Conservation (phyloP, 192 early-diverging fungal genomes). For the Rhizoclosmatium sp. region DNA sequence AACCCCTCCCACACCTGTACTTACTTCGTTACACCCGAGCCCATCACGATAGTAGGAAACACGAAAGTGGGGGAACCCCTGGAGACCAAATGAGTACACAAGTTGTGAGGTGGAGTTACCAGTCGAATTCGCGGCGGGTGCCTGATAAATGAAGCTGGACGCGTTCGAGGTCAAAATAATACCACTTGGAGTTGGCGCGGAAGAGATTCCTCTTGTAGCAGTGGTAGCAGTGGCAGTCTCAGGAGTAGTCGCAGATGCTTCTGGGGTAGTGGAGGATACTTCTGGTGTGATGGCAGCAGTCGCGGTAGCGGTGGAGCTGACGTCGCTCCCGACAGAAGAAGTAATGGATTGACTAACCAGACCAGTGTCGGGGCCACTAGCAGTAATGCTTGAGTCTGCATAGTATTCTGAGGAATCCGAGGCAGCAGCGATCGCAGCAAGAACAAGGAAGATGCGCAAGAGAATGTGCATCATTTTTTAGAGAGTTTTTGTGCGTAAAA, state of each 20-base stretch:
- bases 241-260: neutral
- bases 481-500: neutral
- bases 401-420: neutral
- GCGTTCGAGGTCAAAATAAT: neutral
- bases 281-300: neutral
- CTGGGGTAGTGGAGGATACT: neutral
- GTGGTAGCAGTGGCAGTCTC: neutral
- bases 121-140: neutral
- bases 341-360: neutral
- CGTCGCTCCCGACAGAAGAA: neutral
- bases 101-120: neutral
- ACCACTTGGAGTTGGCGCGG: neutral
- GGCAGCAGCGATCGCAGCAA: neutral
- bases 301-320: neutral
- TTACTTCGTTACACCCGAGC: neutral
- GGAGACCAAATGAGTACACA: neutral
- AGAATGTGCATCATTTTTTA: neutral
- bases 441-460: neutral
- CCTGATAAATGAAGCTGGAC: neutral
- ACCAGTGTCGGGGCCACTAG: neutral
- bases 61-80: conserved; percentile 8
- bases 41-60: neutral
- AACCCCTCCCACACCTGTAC: neutral
- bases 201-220: neutral
- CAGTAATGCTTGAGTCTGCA: neutral